phyloP scores from a whole-genome alignment of 495 filamentous ascomycete species.

The Lichenothelia convexa region DNA sequence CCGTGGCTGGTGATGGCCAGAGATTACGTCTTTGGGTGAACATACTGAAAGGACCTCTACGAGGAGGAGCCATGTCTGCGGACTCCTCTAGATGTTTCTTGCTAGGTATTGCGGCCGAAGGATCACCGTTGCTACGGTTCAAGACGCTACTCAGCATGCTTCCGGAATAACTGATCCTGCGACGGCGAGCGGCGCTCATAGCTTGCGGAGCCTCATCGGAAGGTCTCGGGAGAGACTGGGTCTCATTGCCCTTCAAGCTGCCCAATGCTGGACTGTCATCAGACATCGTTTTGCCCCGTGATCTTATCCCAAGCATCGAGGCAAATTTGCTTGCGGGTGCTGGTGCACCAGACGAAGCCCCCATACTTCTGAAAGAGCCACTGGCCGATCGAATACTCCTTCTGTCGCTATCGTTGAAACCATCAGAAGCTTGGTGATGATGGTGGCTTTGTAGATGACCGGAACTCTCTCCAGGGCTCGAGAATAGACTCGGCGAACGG shows the following conservation, averaged over 20 bases:
- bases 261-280: slow-evolving; percentile 19
- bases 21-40: too few relatives aligned
- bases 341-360: too few relatives aligned
- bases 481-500: slow-evolving; percentile 20
- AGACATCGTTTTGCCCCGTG: slow-evolving; percentile 18
- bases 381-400: slow-evolving; percentile 18
- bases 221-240: slow-evolving; percentile 22
- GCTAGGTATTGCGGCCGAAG: too few relatives aligned
- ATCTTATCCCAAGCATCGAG: slow-evolving; percentile 18
- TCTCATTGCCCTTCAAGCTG: slow-evolving; percentile 17
- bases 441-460: slow-evolving; percentile 15
- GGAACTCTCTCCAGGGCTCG: slow-evolving; percentile 20
- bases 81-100: too few relatives aligned
- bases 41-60: not conserved
- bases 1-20: slow-evolving; percentile 10
- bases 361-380: slow-evolving; percentile 1
- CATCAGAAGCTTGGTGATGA: slow-evolving; percentile 12
- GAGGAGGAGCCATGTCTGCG: too few relatives aligned
- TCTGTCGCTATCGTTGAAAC: slow-evolving; percentile 17
- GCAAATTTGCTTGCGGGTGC: slow-evolving; percentile 19
- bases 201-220: slow-evolving; percentile 5
- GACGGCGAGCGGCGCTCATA: slow-evolving; percentile 3
- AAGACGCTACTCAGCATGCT: slow-evolving; percentile 9
- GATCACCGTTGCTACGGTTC: slow-evolving; percentile 2
- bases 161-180: slow-evolving; percentile 12